Evolutionary conservation across 2,329 filamentous ascomycete species (phyloP).

Genomic region (Lithohypha guttulata): DNA sequence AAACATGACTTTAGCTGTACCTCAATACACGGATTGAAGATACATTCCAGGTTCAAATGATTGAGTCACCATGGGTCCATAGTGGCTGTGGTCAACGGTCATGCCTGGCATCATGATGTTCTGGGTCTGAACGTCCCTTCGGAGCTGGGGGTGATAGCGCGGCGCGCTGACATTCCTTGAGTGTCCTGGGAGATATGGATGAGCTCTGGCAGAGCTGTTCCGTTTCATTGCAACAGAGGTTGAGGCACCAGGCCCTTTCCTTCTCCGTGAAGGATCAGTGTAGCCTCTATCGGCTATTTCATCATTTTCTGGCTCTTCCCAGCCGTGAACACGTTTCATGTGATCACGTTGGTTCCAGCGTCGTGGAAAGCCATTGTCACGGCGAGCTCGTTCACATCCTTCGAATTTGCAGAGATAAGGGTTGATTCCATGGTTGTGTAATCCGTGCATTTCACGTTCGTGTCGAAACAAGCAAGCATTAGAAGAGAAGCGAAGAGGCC

Average conservation of each 20-base stretch:
- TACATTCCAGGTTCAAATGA: constrained; percentile 4
- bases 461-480: constrained; percentile 90
- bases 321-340: constrained; percentile 85
- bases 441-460: constrained; percentile 88
- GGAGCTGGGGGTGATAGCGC: constrained; percentile 4
- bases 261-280: constrained; percentile 14
- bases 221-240: constrained; percentile 21
- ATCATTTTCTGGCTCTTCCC: constrained; percentile 27
- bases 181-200: constrained; percentile 1
- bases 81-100: constrained; percentile 14
- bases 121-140: constrained; percentile 10
- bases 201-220: constrained; percentile 16
- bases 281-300: constrained; percentile 10
- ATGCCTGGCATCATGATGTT: constrained; percentile 12
- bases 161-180: constrained; percentile 4
- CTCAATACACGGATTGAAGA: constrained; percentile 7
- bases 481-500: constrained; percentile 82
- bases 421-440: constrained; percentile 89
- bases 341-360: constrained; percentile 95
- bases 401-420: constrained; percentile 81
- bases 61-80: constrained; percentile 7
- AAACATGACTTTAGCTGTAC: background rate
- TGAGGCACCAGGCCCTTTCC: constrained; percentile 14
- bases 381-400: constrained; percentile 71
- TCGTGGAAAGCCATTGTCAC: constrained; percentile 82